phyloP scores from a whole-genome alignment of 352 stramenopile species.

The Aphanomyces astaci region DNA sequence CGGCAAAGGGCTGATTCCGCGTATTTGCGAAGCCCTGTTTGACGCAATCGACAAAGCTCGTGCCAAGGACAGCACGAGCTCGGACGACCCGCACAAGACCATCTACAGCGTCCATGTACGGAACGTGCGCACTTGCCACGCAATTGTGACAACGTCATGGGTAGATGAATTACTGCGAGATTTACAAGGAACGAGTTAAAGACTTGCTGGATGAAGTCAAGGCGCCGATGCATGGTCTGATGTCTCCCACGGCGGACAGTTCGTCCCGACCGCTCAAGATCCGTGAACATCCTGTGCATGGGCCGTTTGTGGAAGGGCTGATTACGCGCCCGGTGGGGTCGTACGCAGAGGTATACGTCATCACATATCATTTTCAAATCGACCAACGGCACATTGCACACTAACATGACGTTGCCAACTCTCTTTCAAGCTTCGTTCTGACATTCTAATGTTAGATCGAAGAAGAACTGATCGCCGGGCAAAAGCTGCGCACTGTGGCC shows the following conservation, averaged over 20 bases:
- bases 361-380: background rate
- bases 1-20: slow-evolving; percentile 66
- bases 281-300: slow-evolving; percentile 71
- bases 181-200: slow-evolving; percentile 84
- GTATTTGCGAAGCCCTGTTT: slow-evolving; percentile 75
- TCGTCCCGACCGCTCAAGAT: slow-evolving; percentile 39
- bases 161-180: slow-evolving; percentile 75
- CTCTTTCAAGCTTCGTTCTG: no score
- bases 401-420: no score
- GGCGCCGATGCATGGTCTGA: slow-evolving; percentile 27
- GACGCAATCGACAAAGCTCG: slow-evolving; percentile 46
- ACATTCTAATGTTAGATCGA: no score
- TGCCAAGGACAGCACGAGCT: slow-evolving; percentile 15
- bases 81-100: slow-evolving; percentile 28
- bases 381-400: no score
- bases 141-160: background rate
- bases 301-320: slow-evolving; percentile 77
- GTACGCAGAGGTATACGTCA: slow-evolving; percentile 46
- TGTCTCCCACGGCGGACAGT: slow-evolving; percentile 25
- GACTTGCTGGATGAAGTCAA: slow-evolving; percentile 49
- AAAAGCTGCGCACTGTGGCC: slow-evolving; percentile 92
- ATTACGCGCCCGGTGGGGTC: slow-evolving; percentile 55
- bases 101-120: slow-evolving; percentile 35
- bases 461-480: slow-evolving; percentile 76
- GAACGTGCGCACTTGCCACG: background rate